These are phyloP conservation scores for Penicillium hordei DNA, from an alignment of 2,329 filamentous ascomycete genomes.

Conservation along the genomic window DNA sequence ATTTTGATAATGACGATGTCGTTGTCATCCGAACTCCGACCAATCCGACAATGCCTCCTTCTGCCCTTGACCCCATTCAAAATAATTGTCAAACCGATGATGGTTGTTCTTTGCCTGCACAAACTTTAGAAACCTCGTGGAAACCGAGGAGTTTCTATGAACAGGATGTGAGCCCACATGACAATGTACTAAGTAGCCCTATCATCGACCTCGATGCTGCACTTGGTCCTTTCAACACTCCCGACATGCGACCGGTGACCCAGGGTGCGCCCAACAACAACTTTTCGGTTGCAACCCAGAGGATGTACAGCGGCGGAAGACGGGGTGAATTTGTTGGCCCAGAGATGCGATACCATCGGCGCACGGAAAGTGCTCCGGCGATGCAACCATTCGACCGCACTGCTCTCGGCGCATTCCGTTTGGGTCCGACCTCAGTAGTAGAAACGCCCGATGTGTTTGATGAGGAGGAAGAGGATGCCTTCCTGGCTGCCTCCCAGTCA, in stretches of 20 bases:
- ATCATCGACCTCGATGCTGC: slow-evolving; percentile 95
- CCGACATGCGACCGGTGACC: slow-evolving; percentile 39
- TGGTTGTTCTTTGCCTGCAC: slow-evolving; percentile 7
- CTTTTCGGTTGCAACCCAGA: slow-evolving; percentile 42
- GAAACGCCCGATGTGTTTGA: slow-evolving; percentile 50
- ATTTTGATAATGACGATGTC: slow-evolving; percentile 52
- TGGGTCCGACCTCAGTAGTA: slow-evolving; percentile 41
- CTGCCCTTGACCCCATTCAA: slow-evolving; percentile 17
- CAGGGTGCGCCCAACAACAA: slow-evolving; percentile 36
- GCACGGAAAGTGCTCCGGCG: slow-evolving; percentile 51
- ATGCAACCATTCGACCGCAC: slow-evolving; percentile 51
- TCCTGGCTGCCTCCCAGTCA: slow-evolving; percentile 43
- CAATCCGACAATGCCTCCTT: slow-evolving; percentile 35
- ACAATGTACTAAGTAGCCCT: slow-evolving; percentile 66
- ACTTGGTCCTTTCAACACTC: slow-evolving; percentile 84
- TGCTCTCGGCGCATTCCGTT: slow-evolving; percentile 37
- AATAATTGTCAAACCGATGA: slow-evolving; percentile 22
- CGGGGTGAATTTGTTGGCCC: slow-evolving; percentile 48
- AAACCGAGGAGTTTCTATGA: slow-evolving; percentile 48
- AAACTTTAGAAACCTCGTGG: slow-evolving; percentile 41
- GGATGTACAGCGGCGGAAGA: slow-evolving; percentile 51
- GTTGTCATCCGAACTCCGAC: slow-evolving; percentile 49
- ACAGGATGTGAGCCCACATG: slow-evolving; percentile 44
- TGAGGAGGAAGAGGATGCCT: slow-evolving; percentile 53
- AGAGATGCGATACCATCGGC: slow-evolving; percentile 52